phyloP scores from a whole-genome alignment of 176 grass and related monocot genomes.

The Musa beccarii region DNA sequence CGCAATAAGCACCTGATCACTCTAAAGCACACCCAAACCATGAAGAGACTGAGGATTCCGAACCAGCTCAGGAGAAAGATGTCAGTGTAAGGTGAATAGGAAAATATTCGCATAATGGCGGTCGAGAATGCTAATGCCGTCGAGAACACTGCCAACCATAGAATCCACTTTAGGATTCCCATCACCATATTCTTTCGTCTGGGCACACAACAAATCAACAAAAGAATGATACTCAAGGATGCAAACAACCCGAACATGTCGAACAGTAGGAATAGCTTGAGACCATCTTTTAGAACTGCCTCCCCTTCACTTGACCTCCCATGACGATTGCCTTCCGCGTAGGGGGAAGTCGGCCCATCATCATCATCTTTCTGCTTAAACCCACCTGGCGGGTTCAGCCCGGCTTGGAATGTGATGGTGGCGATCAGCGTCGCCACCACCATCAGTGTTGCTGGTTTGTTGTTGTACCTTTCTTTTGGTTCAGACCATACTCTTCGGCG shows the following conservation, averaged over 20 bases:
- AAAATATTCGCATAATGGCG: not conserved
- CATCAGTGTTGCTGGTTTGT: not conserved
- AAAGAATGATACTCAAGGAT: slow-evolving; percentile 10
- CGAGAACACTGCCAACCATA: slow-evolving; percentile 9
- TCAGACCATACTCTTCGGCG: not conserved
- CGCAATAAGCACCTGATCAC: too few species aligned
- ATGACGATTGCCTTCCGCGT: too few species aligned
- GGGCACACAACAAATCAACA: slow-evolving; percentile 1
- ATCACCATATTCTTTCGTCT: not conserved
- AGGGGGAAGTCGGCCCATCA: too few species aligned
- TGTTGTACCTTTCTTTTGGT: not conserved
- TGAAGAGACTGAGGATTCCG: not conserved
- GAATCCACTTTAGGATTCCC: slow-evolving; percentile 7
- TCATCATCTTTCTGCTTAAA: not conserved
- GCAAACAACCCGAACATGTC: slow-evolving; percentile 15
- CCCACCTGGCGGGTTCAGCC: slow-evolving; percentile 8
- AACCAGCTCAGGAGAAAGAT: not conserved
- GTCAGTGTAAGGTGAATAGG: rapidly evolving
- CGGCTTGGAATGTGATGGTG: slow-evolving; percentile 16
- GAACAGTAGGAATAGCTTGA: not conserved
- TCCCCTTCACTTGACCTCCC: not conserved
- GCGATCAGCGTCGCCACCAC: slow-evolving; percentile 19
- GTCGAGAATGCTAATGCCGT: slow-evolving; percentile 6
- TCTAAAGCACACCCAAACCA: too few species aligned
- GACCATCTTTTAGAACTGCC: too few species aligned